phyloP scores from a whole-genome alignment of 345 rosid genomes.

The Cardamine chenopodiifolia region DNA sequence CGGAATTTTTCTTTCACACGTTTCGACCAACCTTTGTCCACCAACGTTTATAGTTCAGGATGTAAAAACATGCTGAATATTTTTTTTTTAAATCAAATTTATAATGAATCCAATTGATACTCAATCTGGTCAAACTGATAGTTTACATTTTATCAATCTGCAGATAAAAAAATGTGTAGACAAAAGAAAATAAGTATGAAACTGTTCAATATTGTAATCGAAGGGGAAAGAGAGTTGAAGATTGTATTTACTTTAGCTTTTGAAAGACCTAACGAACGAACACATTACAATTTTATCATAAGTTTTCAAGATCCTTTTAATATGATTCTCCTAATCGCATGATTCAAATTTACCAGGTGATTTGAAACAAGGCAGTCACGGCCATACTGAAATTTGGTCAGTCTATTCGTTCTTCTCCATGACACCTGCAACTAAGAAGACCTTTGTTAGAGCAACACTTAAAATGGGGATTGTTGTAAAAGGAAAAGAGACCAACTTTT shows the following conservation, averaged over 20 bases:
- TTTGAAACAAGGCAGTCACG: constrained; percentile 7
- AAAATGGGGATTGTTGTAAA: not conserved
- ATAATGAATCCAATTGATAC: not conserved
- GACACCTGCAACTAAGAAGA: constrained; percentile 26
- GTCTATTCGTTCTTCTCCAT: constrained; percentile 21
- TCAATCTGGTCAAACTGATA: not conserved
- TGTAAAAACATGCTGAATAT: not conserved
- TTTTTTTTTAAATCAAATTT: not conserved
- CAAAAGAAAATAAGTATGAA: not conserved
- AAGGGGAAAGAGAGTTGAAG: not conserved
- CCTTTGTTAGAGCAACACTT: not conserved
- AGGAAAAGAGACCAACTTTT: not conserved
- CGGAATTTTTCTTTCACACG: not conserved
- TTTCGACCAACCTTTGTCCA: not conserved
- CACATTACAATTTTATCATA: constrained; percentile 18
- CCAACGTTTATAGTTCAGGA: not conserved
- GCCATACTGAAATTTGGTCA: not conserved
- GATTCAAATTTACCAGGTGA: constrained; percentile 18
- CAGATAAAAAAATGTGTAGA: not conserved
- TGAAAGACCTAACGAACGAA: constrained; percentile 12
- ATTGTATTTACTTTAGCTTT: constrained; percentile 31
- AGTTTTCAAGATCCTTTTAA: not conserved
- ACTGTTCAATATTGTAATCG: constrained; percentile 9
- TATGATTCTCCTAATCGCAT: constrained; percentile 20
- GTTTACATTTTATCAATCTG: too few species aligned